These are phyloP conservation scores for Aspergillus melleus DNA, from an alignment of 2,329 filamentous ascomycete species.

Conservation along the genomic window DNA sequence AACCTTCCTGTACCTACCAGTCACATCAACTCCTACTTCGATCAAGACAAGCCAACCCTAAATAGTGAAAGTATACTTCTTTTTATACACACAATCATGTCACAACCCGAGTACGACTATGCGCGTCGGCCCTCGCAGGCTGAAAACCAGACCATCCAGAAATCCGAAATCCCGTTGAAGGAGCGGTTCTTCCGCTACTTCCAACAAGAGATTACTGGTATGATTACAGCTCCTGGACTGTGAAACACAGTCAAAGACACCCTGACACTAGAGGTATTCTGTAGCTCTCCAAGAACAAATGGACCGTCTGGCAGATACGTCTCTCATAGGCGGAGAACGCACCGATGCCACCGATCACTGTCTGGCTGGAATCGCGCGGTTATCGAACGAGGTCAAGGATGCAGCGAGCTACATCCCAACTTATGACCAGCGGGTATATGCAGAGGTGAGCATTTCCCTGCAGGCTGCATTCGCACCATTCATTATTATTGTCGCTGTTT, in stretches of 20 bases:
- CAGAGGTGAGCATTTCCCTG: conserved; percentile 58
- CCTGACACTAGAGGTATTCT: conserved; percentile 17
- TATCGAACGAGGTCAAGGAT: conserved; percentile 84
- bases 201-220: conserved; percentile 71
- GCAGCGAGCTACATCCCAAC: conserved; percentile 78
- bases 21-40: background rate
- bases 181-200: conserved; percentile 85
- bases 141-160: conserved; percentile 34
- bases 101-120: conserved; percentile 28
- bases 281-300: conserved; percentile 77
- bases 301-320: conserved; percentile 62
- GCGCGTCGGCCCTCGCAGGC: conserved; percentile 32
- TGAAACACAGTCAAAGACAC: conserved; percentile 8
- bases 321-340: conserved; percentile 69
- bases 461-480: background rate
- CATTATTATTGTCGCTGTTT: background rate
- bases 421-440: conserved; percentile 86
- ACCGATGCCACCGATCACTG: conserved; percentile 79
- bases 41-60: background rate
- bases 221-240: conserved; percentile 22
- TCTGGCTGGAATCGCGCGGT: conserved; percentile 72
- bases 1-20: background rate
- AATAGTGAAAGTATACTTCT: background rate
- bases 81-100: conserved; percentile 25
- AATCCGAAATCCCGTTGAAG: conserved; percentile 55